phyloP scores from a whole-genome alignment of 257 asterid genomes.

The Anisodus tanguticus region DNA sequence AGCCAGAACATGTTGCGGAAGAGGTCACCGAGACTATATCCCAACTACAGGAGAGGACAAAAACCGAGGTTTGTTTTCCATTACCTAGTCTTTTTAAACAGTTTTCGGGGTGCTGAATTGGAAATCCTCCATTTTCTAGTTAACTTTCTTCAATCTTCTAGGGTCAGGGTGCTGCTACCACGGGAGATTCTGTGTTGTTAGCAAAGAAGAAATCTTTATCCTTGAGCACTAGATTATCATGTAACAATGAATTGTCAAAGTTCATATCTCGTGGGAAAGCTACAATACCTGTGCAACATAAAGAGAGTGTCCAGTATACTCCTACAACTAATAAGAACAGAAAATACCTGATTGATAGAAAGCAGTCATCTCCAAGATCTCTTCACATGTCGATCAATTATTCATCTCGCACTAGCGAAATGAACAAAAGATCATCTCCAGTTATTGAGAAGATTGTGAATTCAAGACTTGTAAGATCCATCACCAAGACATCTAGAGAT shows the following conservation, averaged over 20 bases:
- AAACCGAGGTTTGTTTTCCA: conserved; percentile 35
- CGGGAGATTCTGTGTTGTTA: conserved; percentile 35
- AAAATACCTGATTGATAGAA: conserved; percentile 43
- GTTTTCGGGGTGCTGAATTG: too few species aligned
- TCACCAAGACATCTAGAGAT: conserved; percentile 41
- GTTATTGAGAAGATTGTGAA: conserved; percentile 44
- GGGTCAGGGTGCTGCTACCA: conserved; percentile 42
- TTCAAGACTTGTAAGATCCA: conserved; percentile 42
- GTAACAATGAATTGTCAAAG: conserved; percentile 34
- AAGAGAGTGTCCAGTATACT: conserved; percentile 37
- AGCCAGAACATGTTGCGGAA: conserved; percentile 36
- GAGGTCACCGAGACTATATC: conserved; percentile 29
- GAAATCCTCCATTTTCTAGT: conserved; percentile 12
- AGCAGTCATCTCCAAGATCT: conserved; percentile 52
- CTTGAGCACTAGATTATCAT: conserved; percentile 37
- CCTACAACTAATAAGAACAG: conserved; percentile 39
- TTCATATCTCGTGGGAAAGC: conserved; percentile 39
- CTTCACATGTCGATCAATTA: conserved; percentile 63
- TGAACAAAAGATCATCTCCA: conserved; percentile 48
- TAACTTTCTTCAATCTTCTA: background rate
- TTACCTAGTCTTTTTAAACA: background rate
- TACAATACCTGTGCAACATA: conserved; percentile 40
- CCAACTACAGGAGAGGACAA: conserved; percentile 24
- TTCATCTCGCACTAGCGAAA: conserved; percentile 38
- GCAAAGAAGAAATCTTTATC: conserved; percentile 39